phyloP scores from a whole-genome alignment of 2,329 filamentous ascomycete species.

The Xylariaceae sp. region DNA sequence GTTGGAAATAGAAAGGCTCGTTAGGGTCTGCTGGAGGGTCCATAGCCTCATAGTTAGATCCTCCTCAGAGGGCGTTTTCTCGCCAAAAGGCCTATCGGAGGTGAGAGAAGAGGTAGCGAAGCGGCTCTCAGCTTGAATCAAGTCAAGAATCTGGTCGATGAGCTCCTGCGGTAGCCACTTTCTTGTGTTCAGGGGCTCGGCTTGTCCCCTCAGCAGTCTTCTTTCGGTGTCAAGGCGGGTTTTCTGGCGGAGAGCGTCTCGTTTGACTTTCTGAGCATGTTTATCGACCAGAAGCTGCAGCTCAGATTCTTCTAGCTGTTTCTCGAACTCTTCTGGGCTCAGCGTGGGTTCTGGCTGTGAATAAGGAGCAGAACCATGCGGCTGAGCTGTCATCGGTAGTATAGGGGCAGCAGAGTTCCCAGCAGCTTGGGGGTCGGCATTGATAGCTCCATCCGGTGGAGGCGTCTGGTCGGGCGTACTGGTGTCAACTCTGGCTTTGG shows the following conservation, averaged over 20 bases:
- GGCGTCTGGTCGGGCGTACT: constrained; percentile 35
- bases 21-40: constrained; percentile 78
- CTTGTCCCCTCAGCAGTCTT: constrained; percentile 78
- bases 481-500: constrained; percentile 73
- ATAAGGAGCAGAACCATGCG: neutral
- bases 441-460: constrained; percentile 13
- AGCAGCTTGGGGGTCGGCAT: constrained; percentile 10
- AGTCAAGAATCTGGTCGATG: constrained; percentile 75
- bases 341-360: constrained; percentile 53
- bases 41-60: constrained; percentile 81
- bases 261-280: constrained; percentile 76
- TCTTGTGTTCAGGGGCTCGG: constrained; percentile 71
- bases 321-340: constrained; percentile 88
- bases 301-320: constrained; percentile 86
- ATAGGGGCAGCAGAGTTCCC: neutral
- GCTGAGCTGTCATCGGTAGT: constrained; percentile 17
- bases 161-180: constrained; percentile 84
- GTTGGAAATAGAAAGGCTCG: constrained; percentile 70
- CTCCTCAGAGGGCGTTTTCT: constrained; percentile 72
- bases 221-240: constrained; percentile 83
- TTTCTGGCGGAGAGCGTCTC: constrained; percentile 78
- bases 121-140: constrained; percentile 70
- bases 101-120: constrained; percentile 59
- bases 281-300: constrained; percentile 88
- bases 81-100: constrained; percentile 50